Percentiles rank a stretch among this genome's conserved stretches.
phyloP scores from a whole-genome alignment of 768 basidiomycete genomes.

The Boletus insuetus region DNA sequence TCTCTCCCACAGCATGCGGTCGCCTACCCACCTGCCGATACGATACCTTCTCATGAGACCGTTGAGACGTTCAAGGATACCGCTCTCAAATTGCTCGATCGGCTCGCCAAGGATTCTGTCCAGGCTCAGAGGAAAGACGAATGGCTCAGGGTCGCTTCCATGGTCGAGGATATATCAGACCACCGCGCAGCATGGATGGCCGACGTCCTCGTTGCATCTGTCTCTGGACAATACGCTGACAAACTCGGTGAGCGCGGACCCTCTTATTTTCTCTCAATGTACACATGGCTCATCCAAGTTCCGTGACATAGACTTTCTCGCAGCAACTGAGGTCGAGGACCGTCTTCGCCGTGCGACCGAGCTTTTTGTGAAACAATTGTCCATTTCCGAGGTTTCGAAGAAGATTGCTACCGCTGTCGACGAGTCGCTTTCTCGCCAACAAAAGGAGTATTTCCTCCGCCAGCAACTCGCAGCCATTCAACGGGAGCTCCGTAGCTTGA shows the following conservation, averaged over 20 bases:
- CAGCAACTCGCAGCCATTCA: conserved; percentile 82
- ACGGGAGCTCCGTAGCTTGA: conserved; percentile 65
- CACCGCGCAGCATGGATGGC: conserved; percentile 71
- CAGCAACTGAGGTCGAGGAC: conserved; percentile 55
- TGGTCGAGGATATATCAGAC: conserved; percentile 71
- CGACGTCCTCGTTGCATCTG: conserved; percentile 62
- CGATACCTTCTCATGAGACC: conserved; percentile 48
- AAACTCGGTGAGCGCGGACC: conserved; percentile 55
- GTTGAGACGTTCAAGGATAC: conserved; percentile 69
- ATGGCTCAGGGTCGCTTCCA: conserved; percentile 63
- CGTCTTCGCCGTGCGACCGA: conserved; percentile 66
- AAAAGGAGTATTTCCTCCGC: conserved; percentile 83
- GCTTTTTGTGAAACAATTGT: conserved; percentile 70
- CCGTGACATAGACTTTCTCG: conserved; percentile 50
- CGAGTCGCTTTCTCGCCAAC: conserved; percentile 82
- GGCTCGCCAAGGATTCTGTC: conserved; percentile 45
- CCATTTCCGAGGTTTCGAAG: conserved; percentile 76
- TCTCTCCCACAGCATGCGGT: conserved; percentile 43
- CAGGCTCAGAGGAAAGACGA: conserved; percentile 57
- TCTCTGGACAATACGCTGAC: conserved; percentile 63
- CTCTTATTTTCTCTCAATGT: neutral
- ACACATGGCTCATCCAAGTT: conserved; percentile 2
- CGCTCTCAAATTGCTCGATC: conserved; percentile 64
- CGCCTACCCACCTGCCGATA: conserved; percentile 42
- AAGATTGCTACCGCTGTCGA: conserved; percentile 80